Evolutionary conservation across 2,329 filamentous ascomycete species (phyloP).

Genomic region (Tolypocladium guangdongense): DNA sequence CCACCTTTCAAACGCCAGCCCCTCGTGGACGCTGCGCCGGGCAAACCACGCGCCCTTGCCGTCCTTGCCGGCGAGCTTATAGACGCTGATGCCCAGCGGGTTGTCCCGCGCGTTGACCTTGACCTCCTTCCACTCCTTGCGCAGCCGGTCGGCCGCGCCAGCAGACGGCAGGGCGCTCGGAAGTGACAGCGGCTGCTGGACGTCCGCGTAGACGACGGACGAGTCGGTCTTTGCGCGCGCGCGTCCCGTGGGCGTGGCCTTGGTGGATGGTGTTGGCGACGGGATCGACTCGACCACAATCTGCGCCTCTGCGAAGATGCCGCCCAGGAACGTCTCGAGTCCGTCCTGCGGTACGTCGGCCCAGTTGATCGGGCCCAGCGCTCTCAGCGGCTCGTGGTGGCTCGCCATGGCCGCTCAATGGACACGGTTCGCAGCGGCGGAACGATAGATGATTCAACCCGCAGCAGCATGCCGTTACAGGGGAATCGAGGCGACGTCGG

Average conservation of each 20-base stretch:
- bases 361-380: slow-evolving; percentile 46
- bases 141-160: slow-evolving; percentile 43
- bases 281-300: slow-evolving; percentile 70
- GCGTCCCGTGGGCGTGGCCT: slow-evolving; percentile 27
- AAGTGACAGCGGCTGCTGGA: slow-evolving; percentile 34
- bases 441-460: background rate
- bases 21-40: slow-evolving; percentile 70
- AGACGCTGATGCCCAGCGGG: slow-evolving; percentile 64
- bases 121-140: slow-evolving; percentile 78
- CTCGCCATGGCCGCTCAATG: slow-evolving; percentile 32
- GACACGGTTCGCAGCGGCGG: background rate
- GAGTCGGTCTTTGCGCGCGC: slow-evolving; percentile 46
- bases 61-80: slow-evolving; percentile 70
- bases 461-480: background rate
- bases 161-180: slow-evolving; percentile 33
- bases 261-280: slow-evolving; percentile 23
- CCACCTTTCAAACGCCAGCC: slow-evolving; percentile 67
- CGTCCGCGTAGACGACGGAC: slow-evolving; percentile 37
- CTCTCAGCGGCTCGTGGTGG: slow-evolving; percentile 48
- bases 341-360: slow-evolving; percentile 31
- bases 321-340: slow-evolving; percentile 41
- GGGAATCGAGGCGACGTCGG: background rate
- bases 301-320: slow-evolving; percentile 57
- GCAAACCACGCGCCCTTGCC: slow-evolving; percentile 86
- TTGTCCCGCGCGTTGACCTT: slow-evolving; percentile 64